Evolutionary conservation across 768 basidiomycete genomes (phyloP), one percentile per base, ranked within the genome.

Genomic region (Lentinus brumalis): DNA sequence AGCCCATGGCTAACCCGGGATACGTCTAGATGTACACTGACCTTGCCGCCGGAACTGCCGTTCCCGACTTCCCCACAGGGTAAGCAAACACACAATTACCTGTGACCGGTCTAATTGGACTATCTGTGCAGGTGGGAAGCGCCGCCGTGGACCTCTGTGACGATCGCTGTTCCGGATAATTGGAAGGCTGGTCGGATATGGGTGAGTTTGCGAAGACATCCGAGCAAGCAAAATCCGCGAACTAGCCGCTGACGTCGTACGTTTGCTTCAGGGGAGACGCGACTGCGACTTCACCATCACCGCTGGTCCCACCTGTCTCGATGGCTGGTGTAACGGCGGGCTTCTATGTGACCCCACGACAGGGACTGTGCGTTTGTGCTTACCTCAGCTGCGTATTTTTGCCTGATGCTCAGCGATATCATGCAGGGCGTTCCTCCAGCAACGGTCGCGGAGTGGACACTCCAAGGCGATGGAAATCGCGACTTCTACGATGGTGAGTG

Each of bases 321-420:
- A 79, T 57, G 89, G 88, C 42, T 86, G 86, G 50, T 90, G 88
- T 68, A 86, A 85, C 59, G 88, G 89, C 15, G 89, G 88, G 40
- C 74, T 91, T 9, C 66, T 76, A 11, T 89, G 89, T 62, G 83
- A 81, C 66, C 62, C 76, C 11, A 67, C 68, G 41, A 80, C 79
- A 35, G 86, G 83, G 47, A 85, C 85, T 30, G 81, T 80, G 35
- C 35, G 35, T 35, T 11, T 26, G 21, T 26, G 21, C 21, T 26
- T 2, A 26, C 21, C 21, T 26, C 21, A 26, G 21, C 21, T 26
- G 21, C 35, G 35, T 11, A 35, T 7, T 35, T 35, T 0, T 31
- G n/a, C 7, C 12, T 12, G 2, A 46, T 39, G 26, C 21, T 47
- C 21, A 47, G 12, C 9, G 3, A 4, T 50, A 29, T 1, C 21